Evolutionary conservation across 2,329 filamentous ascomycete species (phyloP), one percentile per base, ranked within the genome.

Genomic region (Fusarium nygamai): DNA sequence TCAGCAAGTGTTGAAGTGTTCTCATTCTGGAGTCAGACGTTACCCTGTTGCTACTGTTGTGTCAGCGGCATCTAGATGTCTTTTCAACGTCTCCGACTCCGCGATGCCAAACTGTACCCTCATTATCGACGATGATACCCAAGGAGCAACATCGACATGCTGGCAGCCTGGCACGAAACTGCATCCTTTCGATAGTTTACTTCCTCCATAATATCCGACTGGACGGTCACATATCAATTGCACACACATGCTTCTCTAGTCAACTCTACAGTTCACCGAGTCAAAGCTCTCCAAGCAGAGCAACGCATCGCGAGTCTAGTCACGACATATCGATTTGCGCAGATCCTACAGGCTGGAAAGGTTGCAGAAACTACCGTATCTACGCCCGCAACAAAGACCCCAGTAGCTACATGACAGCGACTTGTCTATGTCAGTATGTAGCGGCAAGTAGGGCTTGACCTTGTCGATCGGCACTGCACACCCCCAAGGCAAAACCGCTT

Each of bases 401-500:
- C 27, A 53, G 11, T 10, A 34, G 22, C 38, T 33, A 36, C 54
- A 61, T 47, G 63, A 61, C 43, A 56, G 39, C 47, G 67, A 43
- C 41, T 47, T 27, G 57, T 44, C 58, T 57, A 59, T 60, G 43
- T 61, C 67, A 54, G 67, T 44, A 59, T 61, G 50, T 12, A 61
- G 51, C 20, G 22, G 43, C 47, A 69, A 56, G 61, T 57, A 53
- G 39, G 44, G 44, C 31, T 53, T 29, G 38, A 43, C 60, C 31
- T 56, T 53, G 51, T 56, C 19, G 71, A 69, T 69, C 63, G 67
- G 54, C 71, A 41, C 46, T 41, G 47, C 53, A 50, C 59, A 54
- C 56, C 66, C 67, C 48, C 46, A 61, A 39, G 47, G 22, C 27
- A 43, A 29, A 56, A 36, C 12, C 16, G 53, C 39, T 43, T 58